Percentiles rank a stretch among this genome's conserved stretches.
phyloP scores from a whole-genome alignment of 345 rosid genomes.

The Odontarrhena argentea region DNA sequence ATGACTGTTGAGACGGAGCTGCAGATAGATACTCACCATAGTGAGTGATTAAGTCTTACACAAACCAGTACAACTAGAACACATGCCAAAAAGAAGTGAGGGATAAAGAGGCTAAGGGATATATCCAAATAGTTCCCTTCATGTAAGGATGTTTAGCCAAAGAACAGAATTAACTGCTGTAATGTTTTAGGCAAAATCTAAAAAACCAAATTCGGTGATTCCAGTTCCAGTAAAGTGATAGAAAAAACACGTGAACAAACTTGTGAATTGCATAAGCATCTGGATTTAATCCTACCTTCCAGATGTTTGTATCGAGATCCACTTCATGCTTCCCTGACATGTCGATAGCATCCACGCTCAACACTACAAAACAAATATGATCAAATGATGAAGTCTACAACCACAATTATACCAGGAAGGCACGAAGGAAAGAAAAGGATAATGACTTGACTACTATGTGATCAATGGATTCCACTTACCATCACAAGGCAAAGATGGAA shows the following conservation, averaged over 20 bases:
- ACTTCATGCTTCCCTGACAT: slow-evolving; percentile 99
- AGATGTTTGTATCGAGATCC: slow-evolving; percentile 94
- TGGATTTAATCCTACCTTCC: slow-evolving; percentile 69
- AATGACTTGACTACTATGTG: neutral
- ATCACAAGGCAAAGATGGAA: slow-evolving; percentile 91
- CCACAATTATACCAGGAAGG: neutral
- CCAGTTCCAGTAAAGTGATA: neutral
- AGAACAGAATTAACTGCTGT: neutral
- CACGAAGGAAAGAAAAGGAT: neutral
- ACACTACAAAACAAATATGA: slow-evolving; percentile 49
- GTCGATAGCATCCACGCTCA: slow-evolving; percentile 97
- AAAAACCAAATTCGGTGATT: neutral
- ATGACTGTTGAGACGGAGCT: slow-evolving; percentile 84
- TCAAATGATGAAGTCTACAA: slow-evolving; percentile 19
- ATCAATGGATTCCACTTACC: slow-evolving; percentile 48
- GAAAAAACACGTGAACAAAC: slow-evolving; percentile 20
- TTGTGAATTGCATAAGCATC: slow-evolving; percentile 16
- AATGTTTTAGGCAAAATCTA: neutral
- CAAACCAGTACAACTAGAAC: slow-evolving; percentile 18
- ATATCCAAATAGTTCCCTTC: slow-evolving; percentile 18
- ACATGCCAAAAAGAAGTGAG: neutral
- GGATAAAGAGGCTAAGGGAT: neutral
- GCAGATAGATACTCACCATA: slow-evolving; percentile 48
- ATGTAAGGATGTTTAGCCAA: neutral
- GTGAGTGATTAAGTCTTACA: slow-evolving; percentile 31